Conservation (phyloP, 345 rosid genomes). For the Hibiscus mutabilis region DNA sequence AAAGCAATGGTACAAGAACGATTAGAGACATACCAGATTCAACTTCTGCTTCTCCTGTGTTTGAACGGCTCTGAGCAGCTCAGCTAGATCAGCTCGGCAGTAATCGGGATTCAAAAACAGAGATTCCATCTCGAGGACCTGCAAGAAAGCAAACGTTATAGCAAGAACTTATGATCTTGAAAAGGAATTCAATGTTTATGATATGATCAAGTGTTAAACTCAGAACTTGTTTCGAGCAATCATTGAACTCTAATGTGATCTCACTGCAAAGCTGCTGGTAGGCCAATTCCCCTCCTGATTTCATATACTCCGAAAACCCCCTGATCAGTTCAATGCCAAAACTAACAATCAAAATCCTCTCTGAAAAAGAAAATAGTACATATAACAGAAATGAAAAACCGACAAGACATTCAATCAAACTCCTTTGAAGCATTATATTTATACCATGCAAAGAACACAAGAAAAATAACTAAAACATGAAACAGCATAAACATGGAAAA, state of each 20-base stretch:
- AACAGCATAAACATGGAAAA: neutral
- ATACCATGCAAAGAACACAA: neutral
- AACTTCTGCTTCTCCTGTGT: conserved; percentile 77
- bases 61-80: conserved; percentile 69
- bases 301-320: conserved; percentile 71
- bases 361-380: neutral
- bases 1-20: neutral
- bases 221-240: conserved; percentile 80
- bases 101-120: conserved; percentile 39
- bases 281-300: conserved; percentile 60
- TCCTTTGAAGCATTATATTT: neutral
- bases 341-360: neutral
- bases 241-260: conserved; percentile 71
- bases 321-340: conserved; percentile 27
- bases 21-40: conserved; percentile 44
- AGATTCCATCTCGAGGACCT: conserved; percentile 79
- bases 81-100: conserved; percentile 61
- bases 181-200: neutral
- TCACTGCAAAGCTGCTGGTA: conserved; percentile 79
- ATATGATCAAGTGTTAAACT: neutral
- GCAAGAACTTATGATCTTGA: neutral
- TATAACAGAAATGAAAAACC: neutral
- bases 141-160: neutral
- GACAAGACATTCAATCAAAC: neutral
- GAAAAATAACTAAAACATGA: neutral